Evolutionary conservation across 345 rosid genomes (phyloP), one percentile per base, ranked within the genome.

Genomic region (Carallia pectinifolia): DNA sequence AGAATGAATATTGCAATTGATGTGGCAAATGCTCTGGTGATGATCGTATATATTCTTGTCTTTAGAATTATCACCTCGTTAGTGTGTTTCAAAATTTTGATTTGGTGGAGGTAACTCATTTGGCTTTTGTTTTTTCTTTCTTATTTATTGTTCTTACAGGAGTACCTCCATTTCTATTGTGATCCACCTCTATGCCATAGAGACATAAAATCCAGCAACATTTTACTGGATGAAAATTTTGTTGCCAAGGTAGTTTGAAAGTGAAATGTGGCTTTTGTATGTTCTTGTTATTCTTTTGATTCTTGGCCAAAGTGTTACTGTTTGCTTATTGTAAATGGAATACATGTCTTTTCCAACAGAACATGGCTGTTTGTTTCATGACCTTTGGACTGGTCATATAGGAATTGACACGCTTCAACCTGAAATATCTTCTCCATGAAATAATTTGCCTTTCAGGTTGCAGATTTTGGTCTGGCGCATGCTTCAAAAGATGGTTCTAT

Each of bases 121-220:
- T 6, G 44, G 37, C 27, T 44, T 39, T 58, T 40, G 6, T 48
- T 67, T 70, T 23, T 31, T 17, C 36, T 56, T 55, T 30, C 52
- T 48, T 70, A 16, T 73, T 29, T 47, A 12, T 30, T 73, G 68
- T 60, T 47, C 55, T 38, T 76, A 78, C 88, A 94, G 98, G 97
- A 94, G 62, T 94, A 94, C 77, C 98, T 94, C 75, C 98, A 94
- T 75, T 90, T 90, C 71, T 94, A 94, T 76, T 94, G 98, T 64
- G 95, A 91, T 77, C 98, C 97, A 17, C 96, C 98, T 70, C 81
- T 94, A 38, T 94, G 98, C 84, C 97, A 94, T 77, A 78, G 98
- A 78, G 98, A 94, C 89, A 86, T 94, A 13, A 91, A 91, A 81
- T 88, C 97, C n/a, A 90, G 97, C 85, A 94, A 94, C 85, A 94